These are phyloP conservation scores for Xylariaceae sp. DNA, from an alignment of 2,329 filamentous ascomycete species.

Conservation along the genomic window DNA sequence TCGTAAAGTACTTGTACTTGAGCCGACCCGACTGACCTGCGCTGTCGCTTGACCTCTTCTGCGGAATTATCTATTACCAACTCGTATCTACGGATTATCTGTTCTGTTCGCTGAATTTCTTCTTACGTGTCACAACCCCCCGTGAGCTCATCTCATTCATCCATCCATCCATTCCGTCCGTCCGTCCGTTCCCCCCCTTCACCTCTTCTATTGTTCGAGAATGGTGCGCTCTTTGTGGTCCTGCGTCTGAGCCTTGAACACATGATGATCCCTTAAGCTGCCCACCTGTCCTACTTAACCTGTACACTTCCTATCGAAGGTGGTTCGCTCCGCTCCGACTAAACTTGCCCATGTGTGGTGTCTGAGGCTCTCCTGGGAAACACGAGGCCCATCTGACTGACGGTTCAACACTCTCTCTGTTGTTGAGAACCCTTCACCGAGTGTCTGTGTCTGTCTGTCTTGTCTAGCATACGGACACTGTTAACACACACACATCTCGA, in stretches of 20 bases:
- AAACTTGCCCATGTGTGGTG: not conserved
- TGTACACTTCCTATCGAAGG: not conserved
- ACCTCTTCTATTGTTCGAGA: not conserved
- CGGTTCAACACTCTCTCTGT: no score
- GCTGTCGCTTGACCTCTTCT: no score
- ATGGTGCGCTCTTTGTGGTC: not conserved
- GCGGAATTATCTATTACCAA: no score
- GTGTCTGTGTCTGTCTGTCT: not conserved
- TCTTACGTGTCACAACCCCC: not conserved
- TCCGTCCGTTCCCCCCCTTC: not conserved
- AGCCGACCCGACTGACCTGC: no score
- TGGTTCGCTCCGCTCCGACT: not conserved
- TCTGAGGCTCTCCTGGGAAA: no score
- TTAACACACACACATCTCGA: no score
- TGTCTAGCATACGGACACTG: not conserved
- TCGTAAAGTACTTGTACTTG: no score
- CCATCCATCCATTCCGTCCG: not conserved
- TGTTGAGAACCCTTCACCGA: no score
- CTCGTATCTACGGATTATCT: no score
- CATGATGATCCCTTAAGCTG: not conserved
- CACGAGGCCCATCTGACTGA: no score
- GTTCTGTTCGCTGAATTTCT: not conserved
- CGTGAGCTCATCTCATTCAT: not conserved
- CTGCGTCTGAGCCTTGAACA: not conserved
- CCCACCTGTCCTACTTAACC: not conserved